These are phyloP conservation scores for Russula virescens DNA, from an alignment of 768 basidiomycete genomes.

Conservation along the genomic window DNA sequence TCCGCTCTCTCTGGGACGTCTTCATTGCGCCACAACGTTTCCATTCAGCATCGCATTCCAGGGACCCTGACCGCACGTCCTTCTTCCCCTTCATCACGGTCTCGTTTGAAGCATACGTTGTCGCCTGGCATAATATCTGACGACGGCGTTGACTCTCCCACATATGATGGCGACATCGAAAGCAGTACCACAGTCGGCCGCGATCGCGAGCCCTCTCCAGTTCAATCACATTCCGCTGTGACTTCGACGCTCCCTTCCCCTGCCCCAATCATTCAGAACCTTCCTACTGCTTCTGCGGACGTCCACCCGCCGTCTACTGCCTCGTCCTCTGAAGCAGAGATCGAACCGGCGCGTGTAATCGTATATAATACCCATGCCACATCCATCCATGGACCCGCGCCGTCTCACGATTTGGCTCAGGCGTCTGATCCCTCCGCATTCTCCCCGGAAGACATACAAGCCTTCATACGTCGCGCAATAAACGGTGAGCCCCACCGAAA, in stretches of 20 bases:
- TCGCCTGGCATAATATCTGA: constrained; percentile 43
- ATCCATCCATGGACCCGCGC: constrained; percentile 25
- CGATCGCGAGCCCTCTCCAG: constrained; percentile 34
- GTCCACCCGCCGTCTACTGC: constrained; percentile 15
- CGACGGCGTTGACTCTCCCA: constrained; percentile 77
- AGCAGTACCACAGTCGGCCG: constrained; percentile 60
- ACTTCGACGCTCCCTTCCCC: constrained; percentile 25
- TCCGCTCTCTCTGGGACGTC: constrained; percentile 45
- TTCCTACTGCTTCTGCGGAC: constrained; percentile 12
- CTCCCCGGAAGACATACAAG: constrained; percentile 71
- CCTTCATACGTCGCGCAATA: constrained; percentile 70
- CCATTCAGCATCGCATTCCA: constrained; percentile 27
- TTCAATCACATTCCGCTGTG: constrained; percentile 26
- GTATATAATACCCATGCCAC: neutral
- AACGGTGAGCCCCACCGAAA: constrained; percentile 56
- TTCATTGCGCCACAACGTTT: constrained; percentile 23
- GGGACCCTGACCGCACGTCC: constrained; percentile 10
- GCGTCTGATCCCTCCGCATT: constrained; percentile 61
- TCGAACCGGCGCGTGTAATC: constrained; percentile 16
- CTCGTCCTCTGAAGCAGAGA: constrained; percentile 23
- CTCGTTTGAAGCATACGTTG: constrained; percentile 37
- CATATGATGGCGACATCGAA: constrained; percentile 88
- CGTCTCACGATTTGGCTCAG: constrained; percentile 25
- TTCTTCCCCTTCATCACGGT: constrained; percentile 24
- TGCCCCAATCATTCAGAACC: constrained; percentile 7